phyloP scores from a whole-genome alignment of 108 stramenopile species.

The Skeletonema menzelii region DNA sequence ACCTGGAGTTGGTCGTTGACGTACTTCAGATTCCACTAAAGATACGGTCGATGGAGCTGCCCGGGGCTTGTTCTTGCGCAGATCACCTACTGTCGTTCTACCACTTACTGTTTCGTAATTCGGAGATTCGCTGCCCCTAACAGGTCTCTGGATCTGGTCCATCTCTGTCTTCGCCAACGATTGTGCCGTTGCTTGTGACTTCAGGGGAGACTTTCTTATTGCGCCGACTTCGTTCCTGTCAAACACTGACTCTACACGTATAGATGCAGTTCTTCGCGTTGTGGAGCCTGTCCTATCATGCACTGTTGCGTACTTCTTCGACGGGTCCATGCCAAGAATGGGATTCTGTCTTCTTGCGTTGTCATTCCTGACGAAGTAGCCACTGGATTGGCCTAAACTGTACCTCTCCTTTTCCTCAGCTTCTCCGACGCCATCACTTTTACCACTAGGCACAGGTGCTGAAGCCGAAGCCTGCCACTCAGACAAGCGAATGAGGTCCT shows the following conservation, averaged over 20 bases:
- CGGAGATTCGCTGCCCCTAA: background rate
- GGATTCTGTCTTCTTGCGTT: background rate
- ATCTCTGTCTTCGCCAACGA: background rate
- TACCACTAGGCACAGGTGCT: background rate
- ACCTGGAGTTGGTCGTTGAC: background rate
- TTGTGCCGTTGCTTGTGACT: background rate
- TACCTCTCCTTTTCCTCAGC: background rate
- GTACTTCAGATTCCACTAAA: background rate
- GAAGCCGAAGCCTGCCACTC: constrained; percentile 9
- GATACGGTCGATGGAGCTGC: background rate
- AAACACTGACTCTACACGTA: background rate
- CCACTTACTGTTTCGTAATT: background rate
- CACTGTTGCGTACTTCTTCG: background rate
- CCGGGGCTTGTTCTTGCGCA: background rate
- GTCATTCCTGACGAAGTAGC: background rate
- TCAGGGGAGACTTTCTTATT: background rate
- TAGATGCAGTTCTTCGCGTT: background rate
- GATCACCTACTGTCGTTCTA: background rate
- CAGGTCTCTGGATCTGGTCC: background rate
- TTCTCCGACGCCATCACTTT: background rate
- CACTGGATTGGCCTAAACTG: background rate
- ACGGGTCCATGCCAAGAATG: background rate
- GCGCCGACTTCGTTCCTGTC: background rate
- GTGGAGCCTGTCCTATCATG: background rate
- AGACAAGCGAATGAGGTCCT: constrained; percentile 15